Conservation (phyloP, 176 grass and related monocot genomes). For the Triticum aestivum region DNA sequence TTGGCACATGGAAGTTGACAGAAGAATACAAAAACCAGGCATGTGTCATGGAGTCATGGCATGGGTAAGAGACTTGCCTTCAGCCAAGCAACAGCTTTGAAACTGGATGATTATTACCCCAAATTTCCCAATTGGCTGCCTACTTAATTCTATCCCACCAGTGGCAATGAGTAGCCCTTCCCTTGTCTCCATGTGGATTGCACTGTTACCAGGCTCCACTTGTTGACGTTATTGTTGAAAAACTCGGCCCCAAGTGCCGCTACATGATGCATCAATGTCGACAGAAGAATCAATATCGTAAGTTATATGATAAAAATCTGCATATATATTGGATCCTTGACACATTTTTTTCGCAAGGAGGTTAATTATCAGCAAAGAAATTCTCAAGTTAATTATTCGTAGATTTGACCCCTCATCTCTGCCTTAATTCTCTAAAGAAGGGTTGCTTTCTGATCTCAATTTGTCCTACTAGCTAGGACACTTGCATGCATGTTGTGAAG, state of each 20-base stretch:
- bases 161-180: constrained; percentile 8
- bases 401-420: background rate
- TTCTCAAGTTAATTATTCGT: background rate
- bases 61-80: constrained; percentile 21
- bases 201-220: constrained; percentile 4
- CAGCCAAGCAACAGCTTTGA: constrained; percentile 34
- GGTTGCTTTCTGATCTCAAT: background rate
- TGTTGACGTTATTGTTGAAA: constrained; percentile 44
- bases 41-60: background rate
- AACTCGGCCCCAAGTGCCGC: background rate
- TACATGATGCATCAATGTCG: constrained; percentile 2
- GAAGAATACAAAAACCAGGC: constrained; percentile 12
- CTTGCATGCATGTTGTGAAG: background rate
- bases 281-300: background rate
- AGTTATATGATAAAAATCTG: background rate
- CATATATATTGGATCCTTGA: background rate
- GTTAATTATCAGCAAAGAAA: background rate
- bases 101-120: background rate
- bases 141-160: background rate
- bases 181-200: constrained; percentile 18
- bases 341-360: background rate
- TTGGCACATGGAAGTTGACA: constrained; percentile 34
- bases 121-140: background rate
- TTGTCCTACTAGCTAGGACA: background rate
- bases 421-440: background rate